Base-by-base conservation (phyloP, 345 rosid species). In the Turnera subulata region DNA sequence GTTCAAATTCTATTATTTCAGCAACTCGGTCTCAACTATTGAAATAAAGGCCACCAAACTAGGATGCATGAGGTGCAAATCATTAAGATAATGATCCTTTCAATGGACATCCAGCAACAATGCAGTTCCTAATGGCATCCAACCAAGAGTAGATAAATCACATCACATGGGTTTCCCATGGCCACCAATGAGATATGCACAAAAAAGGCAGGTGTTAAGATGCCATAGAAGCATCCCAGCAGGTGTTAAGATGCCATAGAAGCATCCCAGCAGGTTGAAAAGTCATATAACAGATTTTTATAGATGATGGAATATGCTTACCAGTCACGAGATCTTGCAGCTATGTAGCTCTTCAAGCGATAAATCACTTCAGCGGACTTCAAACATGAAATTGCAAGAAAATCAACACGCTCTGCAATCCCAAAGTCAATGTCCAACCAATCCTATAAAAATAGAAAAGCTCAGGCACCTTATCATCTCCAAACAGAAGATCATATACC, bases 381-480 rank as follows among this genome's bases (percentile, higher is more conserved):
- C 68, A 94, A 96, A 72, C 90, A 94, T 40, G 99, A 94, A 67
- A 94, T 81, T 19, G 99, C 99, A 60, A 94, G 85, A 70, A 94
- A 94, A 68, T 94, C 99, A 63, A 90, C 99, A 46, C 87, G 88
- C 83, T 85, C 97, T 15, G 91, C 84, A n/a, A 94, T 84, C 38
- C 96, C 97, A 81, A 88, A 94, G 77, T 94, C 97, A 50, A 94
- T 94, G 78, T 94, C 97, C 69, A 94, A 71, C 99, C 99, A 94
- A 53, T 94, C 97, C 99, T 94, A 89, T 35, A 67, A 54, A 59
- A 52, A 59, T 59, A 37, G 58, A 40, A 52, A 46, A 52, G 16
- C 43, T 46, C 11, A 46, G 73, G 57, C 47, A 72, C 52, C 26
- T 66, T 59, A 56, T 2, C 23, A n/a, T n/a, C n/a, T n/a, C n/a